Evolutionary conservation across 306 rosid species (phyloP), one percentile per base, ranked within the genome.

Genomic region (Quercus bicolor): DNA sequence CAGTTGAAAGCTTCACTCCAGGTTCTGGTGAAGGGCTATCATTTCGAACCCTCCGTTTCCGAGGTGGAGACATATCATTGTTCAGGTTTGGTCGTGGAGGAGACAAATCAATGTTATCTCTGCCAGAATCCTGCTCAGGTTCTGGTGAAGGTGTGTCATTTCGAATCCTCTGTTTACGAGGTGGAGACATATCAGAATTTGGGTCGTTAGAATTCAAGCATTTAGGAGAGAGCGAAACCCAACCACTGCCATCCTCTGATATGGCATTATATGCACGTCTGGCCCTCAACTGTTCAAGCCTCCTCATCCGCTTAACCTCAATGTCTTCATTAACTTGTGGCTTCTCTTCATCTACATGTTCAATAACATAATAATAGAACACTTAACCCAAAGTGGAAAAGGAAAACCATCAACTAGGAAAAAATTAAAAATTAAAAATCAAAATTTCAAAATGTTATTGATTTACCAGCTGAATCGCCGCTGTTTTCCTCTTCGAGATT

Each of bases 241-340:
- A 95, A 85, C 98, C 98, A 84, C 98, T 95, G 56, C 98, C 98
- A 83, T 95, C 97, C 76, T 92, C 98, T 1, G 94, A 89, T 79
- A 92, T 87, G 66, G 89, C 86, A 87, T 91, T 83, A 83, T 81
- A 82, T 37, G 91, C 82, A 52, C 90, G 96, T 11, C 81, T 86
- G 13, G 94, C 97, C 85, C 83, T 88, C 51, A 91, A 76, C 59
- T 78, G 84, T 87, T 95, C 97, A 57, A 91, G 98, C 87, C 97
- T 87, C 80, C 82, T 92, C 98, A 92, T 90, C 69, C 96, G 88
- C 80, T 89, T 95, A 52, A 92, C 94, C 86, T 95, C 98, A 80
- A 95, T 86, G 76, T 92, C 98, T 80, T 90, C 98, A 71, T 92
- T 84, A 80, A 92, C 78, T 75, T 82, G 56, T 14, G 97, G 97